A percentile compares a stretch with the other conserved stretches of the same genome.
Conservation (phyloP, 2,329 filamentous ascomycete species). For the Monilinia fructigena region DNA sequence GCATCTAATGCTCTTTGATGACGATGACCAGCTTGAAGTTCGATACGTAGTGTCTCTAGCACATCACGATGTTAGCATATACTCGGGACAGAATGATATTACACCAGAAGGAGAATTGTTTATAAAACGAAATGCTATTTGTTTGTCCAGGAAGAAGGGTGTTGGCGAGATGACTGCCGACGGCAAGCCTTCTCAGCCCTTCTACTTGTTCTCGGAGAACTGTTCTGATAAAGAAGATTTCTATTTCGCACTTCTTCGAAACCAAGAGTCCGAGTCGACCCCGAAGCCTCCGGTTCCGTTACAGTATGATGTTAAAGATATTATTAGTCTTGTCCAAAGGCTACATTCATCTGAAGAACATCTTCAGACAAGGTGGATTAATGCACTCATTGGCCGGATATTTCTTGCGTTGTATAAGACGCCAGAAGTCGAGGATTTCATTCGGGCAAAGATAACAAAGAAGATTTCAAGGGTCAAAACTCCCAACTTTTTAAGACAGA, state of each 20-base stretch:
- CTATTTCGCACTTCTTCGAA: conserved; percentile 86
- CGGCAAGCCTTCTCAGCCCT: conserved; percentile 68
- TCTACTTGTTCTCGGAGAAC: conserved; percentile 92
- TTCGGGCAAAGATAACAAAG: conserved; percentile 85
- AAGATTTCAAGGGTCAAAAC: conserved; percentile 94
- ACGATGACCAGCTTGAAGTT: conserved; percentile 91
- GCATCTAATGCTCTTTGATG: conserved; percentile 96
- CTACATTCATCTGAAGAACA: conserved; percentile 92
- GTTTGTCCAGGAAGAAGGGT: conserved; percentile 65
- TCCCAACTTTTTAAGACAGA: conserved; percentile 82
- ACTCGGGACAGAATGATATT: conserved; percentile 66
- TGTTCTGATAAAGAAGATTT: conserved; percentile 98
- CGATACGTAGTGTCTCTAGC: conserved; percentile 92
- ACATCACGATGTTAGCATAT: conserved; percentile 81
- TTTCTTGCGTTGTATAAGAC: conserved; percentile 90
- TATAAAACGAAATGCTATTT: conserved; percentile 90
- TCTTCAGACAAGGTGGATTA: conserved; percentile 87
- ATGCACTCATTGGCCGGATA: conserved; percentile 82
- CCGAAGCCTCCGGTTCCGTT: conserved; percentile 65
- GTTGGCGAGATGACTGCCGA: conserved; percentile 56
- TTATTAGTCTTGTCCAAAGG: conserved; percentile 85
- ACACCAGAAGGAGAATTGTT: conserved; percentile 92
- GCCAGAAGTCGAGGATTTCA: conserved; percentile 71
- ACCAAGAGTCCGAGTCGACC: conserved; percentile 69
- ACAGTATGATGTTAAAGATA: conserved; percentile 78